Evolutionary conservation across 2,329 filamentous ascomycete species (phyloP), one percentile per base, ranked within the genome.

Genomic region (Xylariaceae sp.): DNA sequence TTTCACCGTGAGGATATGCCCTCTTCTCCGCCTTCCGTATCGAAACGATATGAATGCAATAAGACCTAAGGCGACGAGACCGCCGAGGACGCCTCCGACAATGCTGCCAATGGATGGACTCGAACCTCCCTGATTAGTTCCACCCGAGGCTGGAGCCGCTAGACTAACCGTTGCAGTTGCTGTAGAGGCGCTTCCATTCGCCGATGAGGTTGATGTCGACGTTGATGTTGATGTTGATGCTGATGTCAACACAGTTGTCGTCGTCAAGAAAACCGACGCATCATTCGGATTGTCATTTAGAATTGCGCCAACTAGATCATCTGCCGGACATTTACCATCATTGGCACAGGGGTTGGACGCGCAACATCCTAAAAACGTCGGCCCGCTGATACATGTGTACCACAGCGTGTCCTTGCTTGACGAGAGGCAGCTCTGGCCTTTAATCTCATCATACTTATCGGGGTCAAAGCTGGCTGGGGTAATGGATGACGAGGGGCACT

Each of bases 351-450:
- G 55, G 39, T 63, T 59, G 12, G 53, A 53, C 16, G 21, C 21
- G 54, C 63, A 65, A 53, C 63, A 65, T 3, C 63, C 63, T 13
- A 65, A n/a, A 41, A 65, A 65, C 5, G 59, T 55, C 16, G 51
- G 55, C 12, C 56, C 55, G 29, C 5, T 37, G 9, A 1, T 18
- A 55, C 63, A 65, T 3, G 61, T 63, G 37, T 60, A 65, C 63
- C 62, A 65, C 5, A 16, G 1, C 1, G 37, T 10, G 19, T 15
- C 2, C 7, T 16, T 15, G 7, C 26, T 29, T n/a, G 56, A 42
- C 13, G 44, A 21, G 19, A n/a, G 43, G 43, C 63, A 64, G 22
- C 10, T 47, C 54, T 64, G 55, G 1, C 19, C 5, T 2, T 22
- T 41, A 39, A 63, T 64, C 1, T 54, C 37, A 34, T 22, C 3